Evolutionary conservation across 2,329 filamentous ascomycete genomes (phyloP).

Genomic region (Colletotrichum gloeosporioides): DNA sequence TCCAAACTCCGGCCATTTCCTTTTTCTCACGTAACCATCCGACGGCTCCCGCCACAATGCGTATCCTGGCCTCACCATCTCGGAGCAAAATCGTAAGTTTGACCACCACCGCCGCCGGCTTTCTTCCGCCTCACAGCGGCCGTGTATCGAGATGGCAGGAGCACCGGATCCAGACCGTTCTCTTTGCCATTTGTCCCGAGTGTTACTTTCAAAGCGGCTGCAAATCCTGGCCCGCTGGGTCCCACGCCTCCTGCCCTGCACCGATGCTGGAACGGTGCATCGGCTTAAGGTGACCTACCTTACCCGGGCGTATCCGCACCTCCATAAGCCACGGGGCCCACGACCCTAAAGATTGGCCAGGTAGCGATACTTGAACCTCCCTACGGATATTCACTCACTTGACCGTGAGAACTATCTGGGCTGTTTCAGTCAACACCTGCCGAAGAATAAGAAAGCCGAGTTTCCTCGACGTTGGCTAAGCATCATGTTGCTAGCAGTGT

Average conservation of each 20-base stretch:
- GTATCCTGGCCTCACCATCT: background rate
- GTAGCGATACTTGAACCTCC: background rate
- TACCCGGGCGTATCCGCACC: conserved; percentile 9
- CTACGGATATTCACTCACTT: background rate
- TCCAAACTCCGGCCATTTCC: background rate
- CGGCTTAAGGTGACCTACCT: background rate
- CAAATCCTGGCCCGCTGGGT: background rate
- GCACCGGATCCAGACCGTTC: background rate
- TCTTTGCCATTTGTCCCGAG: background rate
- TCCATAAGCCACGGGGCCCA: conserved; percentile 1
- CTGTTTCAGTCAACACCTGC: background rate
- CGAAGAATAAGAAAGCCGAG: background rate
- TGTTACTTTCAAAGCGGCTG: background rate
- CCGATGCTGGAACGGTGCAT: background rate
- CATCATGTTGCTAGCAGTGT: background rate
- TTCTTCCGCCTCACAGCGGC: background rate
- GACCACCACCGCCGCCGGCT: background rate
- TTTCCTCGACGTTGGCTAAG: background rate
- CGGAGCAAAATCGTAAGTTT: conserved; percentile 8
- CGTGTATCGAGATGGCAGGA: conserved; percentile 7
- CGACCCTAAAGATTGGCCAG: background rate
- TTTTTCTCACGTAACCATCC: background rate
- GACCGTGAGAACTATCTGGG: background rate
- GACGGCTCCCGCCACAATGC: background rate
- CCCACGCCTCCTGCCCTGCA: background rate